phyloP scores from a whole-genome alignment of 352 stramenopile species.

The Pythium aphanidermatum region DNA sequence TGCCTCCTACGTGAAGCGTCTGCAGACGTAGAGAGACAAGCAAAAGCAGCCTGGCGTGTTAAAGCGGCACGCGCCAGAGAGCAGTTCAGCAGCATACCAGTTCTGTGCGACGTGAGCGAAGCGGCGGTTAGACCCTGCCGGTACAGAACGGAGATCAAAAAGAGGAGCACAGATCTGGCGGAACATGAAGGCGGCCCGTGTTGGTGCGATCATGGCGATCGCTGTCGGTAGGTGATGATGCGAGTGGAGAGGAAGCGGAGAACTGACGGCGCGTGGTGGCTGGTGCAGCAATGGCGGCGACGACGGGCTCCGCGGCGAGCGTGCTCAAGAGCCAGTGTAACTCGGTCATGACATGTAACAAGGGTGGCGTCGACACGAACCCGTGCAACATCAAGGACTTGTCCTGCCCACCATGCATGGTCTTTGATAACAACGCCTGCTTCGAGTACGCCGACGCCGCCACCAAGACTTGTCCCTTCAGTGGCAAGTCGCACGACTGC shows the following conservation, averaged over 20 bases:
- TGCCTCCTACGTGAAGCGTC: too few species aligned
- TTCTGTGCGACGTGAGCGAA: too few species aligned
- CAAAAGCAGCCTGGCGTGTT: not conserved
- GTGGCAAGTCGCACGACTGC: slow-evolving; percentile 31
- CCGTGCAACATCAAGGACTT: slow-evolving; percentile 21
- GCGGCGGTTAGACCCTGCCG: too few species aligned
- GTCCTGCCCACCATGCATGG: slow-evolving; percentile 30
- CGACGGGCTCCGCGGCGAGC: not conserved
- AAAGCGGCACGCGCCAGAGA: not conserved
- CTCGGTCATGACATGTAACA: slow-evolving; percentile 25
- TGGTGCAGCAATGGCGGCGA: slow-evolving; percentile 1
- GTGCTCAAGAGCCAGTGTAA: slow-evolving; percentile 16
- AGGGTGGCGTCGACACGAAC: slow-evolving; percentile 2
- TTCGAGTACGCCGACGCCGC: slow-evolving; percentile 11
- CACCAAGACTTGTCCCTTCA: slow-evolving; percentile 26
- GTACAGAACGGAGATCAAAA: too few species aligned
- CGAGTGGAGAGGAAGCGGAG: not conserved
- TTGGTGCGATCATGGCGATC: slow-evolving; percentile 5
- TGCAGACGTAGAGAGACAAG: too few species aligned
- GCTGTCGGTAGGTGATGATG: slow-evolving; percentile 8
- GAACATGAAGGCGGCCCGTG: slow-evolving; percentile 15
- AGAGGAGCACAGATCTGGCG: too few species aligned
- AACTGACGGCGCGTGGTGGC: too few species aligned
- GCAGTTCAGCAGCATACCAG: too few species aligned
- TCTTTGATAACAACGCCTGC: slow-evolving; percentile 25